Percentiles rank a stretch among this genome's conserved stretches.
phyloP scores from a whole-genome alignment of 768 basidiomycete species.

The Favolaschia claudopus region DNA sequence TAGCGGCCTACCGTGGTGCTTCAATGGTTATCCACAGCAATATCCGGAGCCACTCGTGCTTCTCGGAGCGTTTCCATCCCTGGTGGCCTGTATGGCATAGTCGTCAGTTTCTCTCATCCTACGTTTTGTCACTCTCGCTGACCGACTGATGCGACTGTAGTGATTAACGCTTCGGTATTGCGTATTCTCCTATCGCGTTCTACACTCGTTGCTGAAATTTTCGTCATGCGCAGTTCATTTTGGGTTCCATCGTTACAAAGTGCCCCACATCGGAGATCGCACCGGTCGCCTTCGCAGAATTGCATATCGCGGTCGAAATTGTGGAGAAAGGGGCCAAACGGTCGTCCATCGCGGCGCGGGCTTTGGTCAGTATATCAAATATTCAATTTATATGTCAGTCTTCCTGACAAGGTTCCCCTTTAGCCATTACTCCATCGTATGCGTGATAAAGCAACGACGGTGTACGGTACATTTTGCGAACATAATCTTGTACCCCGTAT shows the following conservation, averaged over 20 bases:
- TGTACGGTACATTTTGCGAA: no score
- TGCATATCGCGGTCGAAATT: not conserved
- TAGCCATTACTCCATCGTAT: no score
- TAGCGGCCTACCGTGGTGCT: not conserved
- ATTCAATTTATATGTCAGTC: no score
- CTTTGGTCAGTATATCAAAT: no score
- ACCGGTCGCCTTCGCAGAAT: not conserved
- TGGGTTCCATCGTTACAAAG: not conserved
- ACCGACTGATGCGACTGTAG: not conserved
- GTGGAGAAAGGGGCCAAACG: not conserved
- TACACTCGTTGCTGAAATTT: not conserved
- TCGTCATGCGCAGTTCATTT: not conserved
- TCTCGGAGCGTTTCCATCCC: not conserved
- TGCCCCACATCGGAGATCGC: not conserved
- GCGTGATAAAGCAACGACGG: no score
- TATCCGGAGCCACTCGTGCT: not conserved
- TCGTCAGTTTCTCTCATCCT: not conserved
- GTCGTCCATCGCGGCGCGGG: not conserved
- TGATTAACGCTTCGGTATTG: not conserved
- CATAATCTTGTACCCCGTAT: no score
- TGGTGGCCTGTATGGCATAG: not conserved
- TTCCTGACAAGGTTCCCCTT: no score
- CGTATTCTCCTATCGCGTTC: not conserved
- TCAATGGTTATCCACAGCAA: not conserved
- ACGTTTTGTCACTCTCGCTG: not conserved